A percentile compares a stretch with the other conserved stretches of the same genome.
phyloP scores from a whole-genome alignment of 2,329 filamentous ascomycete species.

The Alternaria sp. region DNA sequence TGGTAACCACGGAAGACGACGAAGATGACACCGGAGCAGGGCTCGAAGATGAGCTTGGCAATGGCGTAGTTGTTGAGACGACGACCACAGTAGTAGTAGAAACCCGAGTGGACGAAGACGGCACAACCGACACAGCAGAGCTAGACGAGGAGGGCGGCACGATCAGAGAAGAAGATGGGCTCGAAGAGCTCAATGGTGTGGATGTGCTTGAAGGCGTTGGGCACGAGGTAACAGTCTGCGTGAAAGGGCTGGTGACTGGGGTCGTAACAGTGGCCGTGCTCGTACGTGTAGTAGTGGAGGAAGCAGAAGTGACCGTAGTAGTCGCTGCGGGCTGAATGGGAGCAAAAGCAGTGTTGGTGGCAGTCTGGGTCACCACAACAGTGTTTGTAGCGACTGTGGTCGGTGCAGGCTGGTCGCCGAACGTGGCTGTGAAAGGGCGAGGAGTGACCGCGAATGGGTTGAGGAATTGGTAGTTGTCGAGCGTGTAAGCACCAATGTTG shows the following conservation, averaged over 20 bases:
- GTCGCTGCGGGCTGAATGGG: background rate
- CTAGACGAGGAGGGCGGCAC: background rate
- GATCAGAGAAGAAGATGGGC: background rate
- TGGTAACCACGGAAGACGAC: background rate
- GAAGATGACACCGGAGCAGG: background rate
- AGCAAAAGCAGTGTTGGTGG: background rate
- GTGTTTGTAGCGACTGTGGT: conserved; percentile 4
- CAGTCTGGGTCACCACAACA: background rate
- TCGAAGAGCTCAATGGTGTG: background rate
- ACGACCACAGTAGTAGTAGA: background rate
- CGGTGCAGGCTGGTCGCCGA: conserved; percentile 12
- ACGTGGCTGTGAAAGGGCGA: conserved; percentile 8
- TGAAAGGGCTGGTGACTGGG: conserved; percentile 6
- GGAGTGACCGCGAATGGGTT: background rate
- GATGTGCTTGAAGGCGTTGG: background rate
- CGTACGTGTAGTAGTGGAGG: background rate
- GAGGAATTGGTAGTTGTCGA: conserved; percentile 2
- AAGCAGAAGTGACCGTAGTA: conserved; percentile 1
- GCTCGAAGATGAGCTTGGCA: background rate
- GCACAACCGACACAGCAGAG: background rate
- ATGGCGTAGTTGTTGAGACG: background rate
- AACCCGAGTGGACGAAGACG: background rate
- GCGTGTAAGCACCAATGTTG: conserved; percentile 16
- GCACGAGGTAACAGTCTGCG: conserved; percentile 5
- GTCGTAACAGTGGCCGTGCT: background rate